A percentile compares a stretch with the other conserved stretches of the same genome.
Evolutionary conservation across 192 early-diverging fungal genomes (phyloP).

Genomic region (Umbelopsis vinacea): DNA sequence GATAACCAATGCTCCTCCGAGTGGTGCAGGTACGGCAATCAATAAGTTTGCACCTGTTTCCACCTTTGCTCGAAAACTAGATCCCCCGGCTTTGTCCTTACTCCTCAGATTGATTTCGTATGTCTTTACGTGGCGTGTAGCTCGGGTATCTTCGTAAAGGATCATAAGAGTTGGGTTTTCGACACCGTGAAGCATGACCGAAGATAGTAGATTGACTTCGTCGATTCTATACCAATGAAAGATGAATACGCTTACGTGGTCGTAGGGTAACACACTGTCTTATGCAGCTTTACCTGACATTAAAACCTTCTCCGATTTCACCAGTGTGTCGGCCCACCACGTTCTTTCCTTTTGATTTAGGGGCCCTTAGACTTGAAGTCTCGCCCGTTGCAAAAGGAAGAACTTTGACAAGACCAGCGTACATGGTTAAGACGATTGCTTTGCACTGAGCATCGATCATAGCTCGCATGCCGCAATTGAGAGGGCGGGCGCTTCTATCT

Average conservation of each 20-base stretch:
- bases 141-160: conserved; percentile 61
- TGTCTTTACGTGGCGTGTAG: conserved; percentile 53
- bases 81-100: conserved; percentile 42
- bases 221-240: conserved; percentile 42
- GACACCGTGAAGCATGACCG: conserved; percentile 48
- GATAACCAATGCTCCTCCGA: conserved; percentile 61
- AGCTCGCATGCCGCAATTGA: conserved; percentile 56
- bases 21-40: conserved; percentile 61
- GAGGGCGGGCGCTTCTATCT: conserved; percentile 58
- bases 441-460: conserved; percentile 60
- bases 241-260: not conserved
- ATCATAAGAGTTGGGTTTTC: conserved; percentile 52
- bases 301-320: conserved; percentile 16
- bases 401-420: conserved; percentile 72
- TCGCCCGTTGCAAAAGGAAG: conserved; percentile 53
- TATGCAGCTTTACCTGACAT: conserved; percentile 11
- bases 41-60: conserved; percentile 52
- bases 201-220: conserved; percentile 58
- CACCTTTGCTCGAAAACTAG: conserved; percentile 38
- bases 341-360: conserved; percentile 6
- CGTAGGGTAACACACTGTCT: conserved; percentile 23
- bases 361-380: not conserved
- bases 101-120: conserved; percentile 59
- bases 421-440: conserved; percentile 62
- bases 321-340: not conserved